phyloP scores from a whole-genome alignment of 2,329 filamentous ascomycete species.

The Verticillium longisporum region DNA sequence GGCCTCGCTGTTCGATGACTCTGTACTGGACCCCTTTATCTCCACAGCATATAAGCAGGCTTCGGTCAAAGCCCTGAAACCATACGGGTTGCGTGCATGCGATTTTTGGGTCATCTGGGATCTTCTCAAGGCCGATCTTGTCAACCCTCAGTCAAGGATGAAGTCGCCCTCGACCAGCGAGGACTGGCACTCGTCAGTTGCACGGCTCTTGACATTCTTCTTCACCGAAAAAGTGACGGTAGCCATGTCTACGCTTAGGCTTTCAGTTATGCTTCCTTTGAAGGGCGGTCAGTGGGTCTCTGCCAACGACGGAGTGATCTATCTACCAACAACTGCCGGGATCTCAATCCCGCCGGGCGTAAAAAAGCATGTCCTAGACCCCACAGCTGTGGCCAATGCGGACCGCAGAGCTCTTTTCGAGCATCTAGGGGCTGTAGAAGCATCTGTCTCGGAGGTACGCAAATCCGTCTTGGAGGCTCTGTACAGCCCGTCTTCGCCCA shows the following conservation, averaged over 20 bases:
- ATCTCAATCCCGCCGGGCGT: conserved; percentile 2
- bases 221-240: not conserved
- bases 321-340: not conserved
- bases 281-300: not conserved
- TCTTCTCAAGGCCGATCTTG: conserved; percentile 9
- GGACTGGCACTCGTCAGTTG: conserved; percentile 9
- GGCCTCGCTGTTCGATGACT: conserved; percentile 9
- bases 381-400: not conserved
- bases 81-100: conserved; percentile 3
- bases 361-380: not conserved
- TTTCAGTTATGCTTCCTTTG: not conserved
- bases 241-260: not conserved
- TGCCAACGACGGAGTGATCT: not conserved
- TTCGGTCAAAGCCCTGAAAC: not conserved
- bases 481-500: not conserved
- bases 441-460: not conserved
- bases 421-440: conserved; percentile 2
- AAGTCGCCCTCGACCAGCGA: conserved; percentile 11
- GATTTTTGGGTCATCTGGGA: conserved; percentile 1
- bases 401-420: conserved; percentile 5
- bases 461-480: not conserved
- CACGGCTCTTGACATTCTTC: not conserved
- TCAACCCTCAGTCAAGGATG: conserved; percentile 5
- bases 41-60: conserved; percentile 1
- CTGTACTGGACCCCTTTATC: conserved; percentile 2